These are phyloP conservation scores for Paramecium pentaurelia DNA, from an alignment of 73 alveolate species.

Conservation along the genomic window DNA sequence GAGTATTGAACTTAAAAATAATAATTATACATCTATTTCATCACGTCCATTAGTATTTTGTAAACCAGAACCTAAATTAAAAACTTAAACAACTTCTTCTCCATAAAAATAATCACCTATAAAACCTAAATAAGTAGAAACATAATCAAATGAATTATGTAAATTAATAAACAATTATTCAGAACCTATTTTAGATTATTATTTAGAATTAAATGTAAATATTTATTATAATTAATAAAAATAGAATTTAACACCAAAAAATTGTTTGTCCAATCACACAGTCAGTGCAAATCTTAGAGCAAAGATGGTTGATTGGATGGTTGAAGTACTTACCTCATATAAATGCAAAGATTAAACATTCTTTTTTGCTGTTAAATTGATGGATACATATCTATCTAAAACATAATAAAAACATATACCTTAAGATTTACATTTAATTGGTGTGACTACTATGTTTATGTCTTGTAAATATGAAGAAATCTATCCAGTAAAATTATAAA, in stretches of 20 bases:
- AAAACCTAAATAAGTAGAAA: neutral
- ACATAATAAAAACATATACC: constrained; percentile 34
- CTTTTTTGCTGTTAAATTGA: constrained; percentile 83
- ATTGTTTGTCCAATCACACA: constrained; percentile 62
- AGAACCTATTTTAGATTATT: neutral
- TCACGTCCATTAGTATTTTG: neutral
- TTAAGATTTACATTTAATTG: constrained; percentile 69
- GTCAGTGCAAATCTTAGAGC: constrained; percentile 78
- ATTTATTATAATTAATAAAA: neutral
- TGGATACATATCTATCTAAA: constrained; percentile 63
- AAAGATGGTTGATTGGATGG: constrained; percentile 97
- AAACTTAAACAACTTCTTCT: neutral
- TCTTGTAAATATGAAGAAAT: constrained; percentile 85
- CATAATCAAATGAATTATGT: neutral
- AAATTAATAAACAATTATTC: neutral
- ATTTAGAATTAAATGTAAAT: neutral
- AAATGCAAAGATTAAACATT: constrained; percentile 74
- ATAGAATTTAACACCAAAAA: neutral
- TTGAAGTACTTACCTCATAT: constrained; percentile 86
- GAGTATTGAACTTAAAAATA: neutral
- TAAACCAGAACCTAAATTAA: neutral
- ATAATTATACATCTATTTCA: neutral
- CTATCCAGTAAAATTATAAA: constrained; percentile 62
- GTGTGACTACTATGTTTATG: constrained; percentile 75
- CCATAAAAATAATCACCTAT: neutral